phyloP scores from a whole-genome alignment of 352 stramenopile genomes.

The Pythium rhizo-oryzae region DNA sequence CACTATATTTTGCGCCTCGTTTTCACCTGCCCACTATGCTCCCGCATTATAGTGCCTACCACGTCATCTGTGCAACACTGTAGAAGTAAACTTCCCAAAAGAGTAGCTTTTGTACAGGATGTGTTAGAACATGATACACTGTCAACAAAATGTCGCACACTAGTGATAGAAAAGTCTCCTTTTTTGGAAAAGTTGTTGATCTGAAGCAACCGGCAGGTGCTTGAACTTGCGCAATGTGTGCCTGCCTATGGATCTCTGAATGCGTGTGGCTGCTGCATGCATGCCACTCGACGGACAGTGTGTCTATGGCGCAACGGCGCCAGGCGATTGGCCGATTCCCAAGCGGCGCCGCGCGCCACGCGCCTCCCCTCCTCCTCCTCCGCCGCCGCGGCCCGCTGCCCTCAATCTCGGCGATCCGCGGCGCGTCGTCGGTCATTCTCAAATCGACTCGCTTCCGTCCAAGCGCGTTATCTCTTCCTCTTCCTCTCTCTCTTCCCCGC shows the following conservation, averaged over 20 bases:
- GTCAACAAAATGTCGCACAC: too few relatives aligned
- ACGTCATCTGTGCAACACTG: background rate
- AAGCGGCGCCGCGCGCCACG: constrained; percentile 1
- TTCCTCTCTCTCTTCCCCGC: background rate
- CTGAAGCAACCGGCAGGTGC: too few relatives aligned
- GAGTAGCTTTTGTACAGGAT: too few relatives aligned
- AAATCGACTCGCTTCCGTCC: background rate
- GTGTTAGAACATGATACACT: too few relatives aligned
- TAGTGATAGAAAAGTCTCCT: background rate
- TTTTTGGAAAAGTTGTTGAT: background rate
- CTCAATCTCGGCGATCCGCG: background rate
- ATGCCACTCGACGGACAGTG: background rate
- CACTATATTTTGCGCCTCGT: background rate
- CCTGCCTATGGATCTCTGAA: constrained; percentile 2
- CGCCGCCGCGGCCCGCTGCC: background rate
- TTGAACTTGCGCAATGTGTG: background rate
- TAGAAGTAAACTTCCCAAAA: too few relatives aligned
- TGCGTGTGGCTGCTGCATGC: background rate
- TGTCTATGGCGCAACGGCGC: constrained; percentile 1
- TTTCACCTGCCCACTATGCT: background rate
- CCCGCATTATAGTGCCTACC: background rate
- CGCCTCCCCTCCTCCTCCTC: background rate
- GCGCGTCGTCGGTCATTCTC: background rate
- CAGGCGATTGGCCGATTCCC: constrained; percentile 4
- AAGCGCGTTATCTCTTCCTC: background rate